These are phyloP conservation scores for Didymosphaeria variabile DNA, from an alignment of 2,329 filamentous ascomycete species.

Conservation along the genomic window DNA sequence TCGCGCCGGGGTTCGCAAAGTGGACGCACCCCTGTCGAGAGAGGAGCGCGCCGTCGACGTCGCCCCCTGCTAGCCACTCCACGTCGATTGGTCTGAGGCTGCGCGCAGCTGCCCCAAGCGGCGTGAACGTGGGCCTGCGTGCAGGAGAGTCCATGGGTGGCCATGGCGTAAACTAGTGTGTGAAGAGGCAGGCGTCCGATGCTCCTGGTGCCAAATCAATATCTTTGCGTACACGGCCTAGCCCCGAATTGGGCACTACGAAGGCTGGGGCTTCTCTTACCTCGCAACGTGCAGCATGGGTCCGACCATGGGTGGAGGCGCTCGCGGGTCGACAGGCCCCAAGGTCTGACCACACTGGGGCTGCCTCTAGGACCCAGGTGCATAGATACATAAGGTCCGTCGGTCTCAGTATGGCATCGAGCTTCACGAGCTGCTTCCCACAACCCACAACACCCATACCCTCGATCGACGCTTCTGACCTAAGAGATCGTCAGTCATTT, in stretches of 20 bases:
- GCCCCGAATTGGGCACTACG: constrained; percentile 13
- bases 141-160: constrained; percentile 13
- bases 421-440: constrained; percentile 5
- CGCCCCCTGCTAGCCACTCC: constrained; percentile 1
- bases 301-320: constrained; percentile 7
- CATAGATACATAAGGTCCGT: constrained; percentile 30
- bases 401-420: constrained; percentile 19
- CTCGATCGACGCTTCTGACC: constrained; percentile 15
- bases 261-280: constrained; percentile 18
- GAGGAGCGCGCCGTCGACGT: constrained; percentile 16
- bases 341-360: constrained; percentile 20
- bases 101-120: constrained; percentile 13
- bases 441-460: background rate
- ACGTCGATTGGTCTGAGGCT: constrained; percentile 12
- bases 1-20: constrained; percentile 25
- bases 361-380: constrained; percentile 12
- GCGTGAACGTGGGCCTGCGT: background rate
- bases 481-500: constrained; percentile 15
- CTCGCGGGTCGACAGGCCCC: constrained; percentile 16
- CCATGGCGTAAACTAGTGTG: constrained; percentile 3
- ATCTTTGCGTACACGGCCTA: constrained; percentile 13
- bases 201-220: constrained; percentile 16
- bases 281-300: constrained; percentile 15
- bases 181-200: constrained; percentile 23
- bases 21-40: constrained; percentile 15